phyloP scores from a whole-genome alignment of 768 basidiomycete genomes.

The Ephemerocybe angulata region DNA sequence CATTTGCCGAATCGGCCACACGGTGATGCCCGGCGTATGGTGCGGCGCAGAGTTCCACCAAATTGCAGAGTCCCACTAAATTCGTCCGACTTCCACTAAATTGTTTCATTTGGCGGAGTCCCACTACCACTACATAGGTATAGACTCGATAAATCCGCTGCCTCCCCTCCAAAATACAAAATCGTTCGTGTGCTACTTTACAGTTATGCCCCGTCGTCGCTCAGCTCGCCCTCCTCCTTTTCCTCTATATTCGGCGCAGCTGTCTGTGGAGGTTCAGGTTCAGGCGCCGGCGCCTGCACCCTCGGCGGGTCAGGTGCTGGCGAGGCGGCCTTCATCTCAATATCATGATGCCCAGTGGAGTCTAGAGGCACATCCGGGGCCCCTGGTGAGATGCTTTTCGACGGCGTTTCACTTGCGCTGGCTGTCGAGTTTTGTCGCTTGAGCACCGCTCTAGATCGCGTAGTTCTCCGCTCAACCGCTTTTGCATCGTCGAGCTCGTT shows the following conservation, averaged over 20 bases:
- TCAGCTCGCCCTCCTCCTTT: constrained; percentile 4
- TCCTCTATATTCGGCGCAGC: neutral
- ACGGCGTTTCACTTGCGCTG: neutral
- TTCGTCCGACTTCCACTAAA: neutral
- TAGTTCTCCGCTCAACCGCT: constrained; percentile 2
- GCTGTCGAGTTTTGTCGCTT: neutral
- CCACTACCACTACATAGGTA: no score
- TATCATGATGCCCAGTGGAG: neutral
- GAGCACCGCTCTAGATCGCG: neutral
- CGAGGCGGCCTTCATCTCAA: neutral
- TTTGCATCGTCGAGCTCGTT: neutral
- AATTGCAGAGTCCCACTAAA: no score
- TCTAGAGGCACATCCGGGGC: neutral
- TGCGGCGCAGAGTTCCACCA: no score
- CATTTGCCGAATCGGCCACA: no score
- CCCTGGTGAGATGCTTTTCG: neutral
- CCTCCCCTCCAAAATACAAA: neutral
- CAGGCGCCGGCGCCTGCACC: neutral
- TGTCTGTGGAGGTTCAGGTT: no score
- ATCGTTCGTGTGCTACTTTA: neutral
- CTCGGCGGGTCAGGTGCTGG: neutral
- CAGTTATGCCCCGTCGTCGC: constrained; percentile 2
- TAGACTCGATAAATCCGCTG: neutral
- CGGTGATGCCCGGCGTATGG: no score
- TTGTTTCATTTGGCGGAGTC: no score